These are phyloP conservation scores for Pichia terricola DNA, from an alignment of 1,139 yeast species.

Conservation along the genomic window DNA sequence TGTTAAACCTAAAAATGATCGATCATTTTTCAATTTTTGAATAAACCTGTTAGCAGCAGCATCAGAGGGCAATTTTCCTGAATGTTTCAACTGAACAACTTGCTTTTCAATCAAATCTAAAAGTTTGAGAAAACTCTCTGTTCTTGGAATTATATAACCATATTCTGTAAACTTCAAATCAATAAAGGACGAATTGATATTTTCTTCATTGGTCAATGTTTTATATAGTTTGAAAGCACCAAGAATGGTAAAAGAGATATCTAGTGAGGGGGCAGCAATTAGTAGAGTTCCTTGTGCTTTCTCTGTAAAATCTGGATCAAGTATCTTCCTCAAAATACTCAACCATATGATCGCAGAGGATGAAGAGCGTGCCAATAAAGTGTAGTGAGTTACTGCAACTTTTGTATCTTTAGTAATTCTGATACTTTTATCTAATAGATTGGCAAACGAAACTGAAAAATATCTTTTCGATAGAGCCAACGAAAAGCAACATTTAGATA, in stretches of 20 bases:
- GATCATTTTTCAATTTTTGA: conserved; percentile 17
- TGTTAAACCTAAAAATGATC: conserved; percentile 31
- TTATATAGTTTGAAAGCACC: conserved; percentile 10
- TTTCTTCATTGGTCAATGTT: conserved; percentile 1
- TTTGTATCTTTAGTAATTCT: conserved; percentile 30
- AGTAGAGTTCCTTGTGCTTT: conserved; percentile 19
- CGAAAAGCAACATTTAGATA: conserved; percentile 15
- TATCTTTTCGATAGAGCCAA: conserved; percentile 16
- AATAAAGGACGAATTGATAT: neutral
- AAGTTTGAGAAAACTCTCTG: conserved; percentile 31
- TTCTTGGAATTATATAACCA: conserved; percentile 32
- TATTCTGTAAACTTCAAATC: conserved; percentile 13
- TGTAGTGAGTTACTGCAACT: conserved; percentile 30
- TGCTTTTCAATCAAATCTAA: conserved; percentile 12
- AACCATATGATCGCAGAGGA: conserved; percentile 54
- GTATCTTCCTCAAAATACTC: conserved; percentile 41
- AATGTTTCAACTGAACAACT: conserved; percentile 1
- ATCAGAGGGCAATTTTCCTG: conserved; percentile 6
- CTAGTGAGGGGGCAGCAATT: conserved; percentile 44
- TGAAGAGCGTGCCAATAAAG: conserved; percentile 46
- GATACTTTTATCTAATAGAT: conserved; percentile 60
- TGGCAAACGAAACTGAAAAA: conserved; percentile 45
- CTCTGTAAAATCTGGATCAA: conserved; percentile 20
- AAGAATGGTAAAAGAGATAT: conserved; percentile 34
- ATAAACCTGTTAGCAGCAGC: conserved; percentile 18